phyloP scores from a whole-genome alignment of 2,329 filamentous ascomycete species.

The Penicillium sp. region DNA sequence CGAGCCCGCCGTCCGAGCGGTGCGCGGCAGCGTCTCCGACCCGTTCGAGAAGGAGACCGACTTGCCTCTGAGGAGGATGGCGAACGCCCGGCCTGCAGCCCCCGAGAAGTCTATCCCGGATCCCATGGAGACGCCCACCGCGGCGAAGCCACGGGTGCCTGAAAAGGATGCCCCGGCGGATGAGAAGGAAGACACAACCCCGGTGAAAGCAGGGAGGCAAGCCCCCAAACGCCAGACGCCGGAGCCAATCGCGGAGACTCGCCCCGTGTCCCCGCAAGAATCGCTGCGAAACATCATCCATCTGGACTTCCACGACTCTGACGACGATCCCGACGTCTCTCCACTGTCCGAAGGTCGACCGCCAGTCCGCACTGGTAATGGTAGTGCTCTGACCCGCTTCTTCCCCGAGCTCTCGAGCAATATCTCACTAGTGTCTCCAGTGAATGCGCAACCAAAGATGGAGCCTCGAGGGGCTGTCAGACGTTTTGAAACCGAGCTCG shows the following conservation, averaged over 20 bases:
- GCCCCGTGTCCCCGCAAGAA: slow-evolving; percentile 11
- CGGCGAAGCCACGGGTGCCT: background rate
- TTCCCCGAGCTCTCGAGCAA: slow-evolving; percentile 32
- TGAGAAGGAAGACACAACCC: slow-evolving; percentile 10
- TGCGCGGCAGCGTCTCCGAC: slow-evolving; percentile 4
- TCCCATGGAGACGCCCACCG: background rate
- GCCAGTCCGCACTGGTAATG: slow-evolving; percentile 17
- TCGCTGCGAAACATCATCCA: slow-evolving; percentile 14
- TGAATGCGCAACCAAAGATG: slow-evolving; percentile 14
- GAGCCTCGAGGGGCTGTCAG: too few relatives aligned
- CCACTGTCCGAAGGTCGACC: slow-evolving; percentile 23
- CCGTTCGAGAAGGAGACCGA: background rate
- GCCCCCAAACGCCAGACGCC: background rate
- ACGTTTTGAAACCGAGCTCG: slow-evolving; percentile 17
- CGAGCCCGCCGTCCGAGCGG: slow-evolving; percentile 1
- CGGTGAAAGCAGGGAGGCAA: too few relatives aligned
- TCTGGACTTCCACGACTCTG: slow-evolving; percentile 15
- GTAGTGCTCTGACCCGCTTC: slow-evolving; percentile 23
- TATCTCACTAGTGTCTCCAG: slow-evolving; percentile 27
- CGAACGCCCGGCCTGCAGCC: background rate
- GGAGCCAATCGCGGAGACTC: slow-evolving; percentile 3
- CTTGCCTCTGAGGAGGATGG: slow-evolving; percentile 6
- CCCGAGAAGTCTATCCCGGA: background rate
- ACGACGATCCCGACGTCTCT: slow-evolving; percentile 26
- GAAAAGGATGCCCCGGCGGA: background rate